Conservation (phyloP, 805 yeast species). For the Hanseniaspora vineae region DNA sequence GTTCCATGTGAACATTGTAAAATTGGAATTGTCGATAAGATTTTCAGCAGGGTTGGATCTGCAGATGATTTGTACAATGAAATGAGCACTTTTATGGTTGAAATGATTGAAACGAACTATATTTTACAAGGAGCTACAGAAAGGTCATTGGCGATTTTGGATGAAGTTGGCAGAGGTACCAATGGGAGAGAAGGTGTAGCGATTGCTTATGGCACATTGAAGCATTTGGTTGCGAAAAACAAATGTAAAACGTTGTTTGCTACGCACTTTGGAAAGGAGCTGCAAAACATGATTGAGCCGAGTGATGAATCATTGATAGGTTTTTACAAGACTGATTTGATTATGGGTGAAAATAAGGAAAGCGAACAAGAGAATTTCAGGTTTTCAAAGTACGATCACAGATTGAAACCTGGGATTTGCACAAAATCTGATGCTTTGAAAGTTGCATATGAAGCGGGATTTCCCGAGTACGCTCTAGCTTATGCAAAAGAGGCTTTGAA, state of each 20-base stretch:
- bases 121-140: slow-evolving; percentile 55
- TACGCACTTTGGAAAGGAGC: slow-evolving; percentile 63
- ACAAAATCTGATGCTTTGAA: slow-evolving; percentile 62
- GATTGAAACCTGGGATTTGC: slow-evolving; percentile 54
- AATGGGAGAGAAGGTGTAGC: slow-evolving; percentile 76
- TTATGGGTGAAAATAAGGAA: neutral
- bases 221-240: slow-evolving; percentile 39
- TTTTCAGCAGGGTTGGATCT: slow-evolving; percentile 73
- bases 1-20: slow-evolving; percentile 54
- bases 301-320: slow-evolving; percentile 12
- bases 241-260: slow-evolving; percentile 75
- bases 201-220: slow-evolving; percentile 65
- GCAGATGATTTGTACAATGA: slow-evolving; percentile 70
- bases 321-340: slow-evolving; percentile 16
- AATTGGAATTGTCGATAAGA: slow-evolving; percentile 63
- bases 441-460: slow-evolving; percentile 70
- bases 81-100: slow-evolving; percentile 86
- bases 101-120: slow-evolving; percentile 72
- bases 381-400: slow-evolving; percentile 33
- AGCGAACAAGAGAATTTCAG: slow-evolving; percentile 12
- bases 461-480: slow-evolving; percentile 46
- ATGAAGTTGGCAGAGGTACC: slow-evolving; percentile 86
- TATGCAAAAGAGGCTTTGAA: slow-evolving; percentile 29
- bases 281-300: slow-evolving; percentile 29
- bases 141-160: slow-evolving; percentile 63